A percentile compares a stretch with the other conserved stretches of the same genome.
Conservation (phyloP, 2,329 filamentous ascomycete species). For the Botrytis byssoidea region DNA sequence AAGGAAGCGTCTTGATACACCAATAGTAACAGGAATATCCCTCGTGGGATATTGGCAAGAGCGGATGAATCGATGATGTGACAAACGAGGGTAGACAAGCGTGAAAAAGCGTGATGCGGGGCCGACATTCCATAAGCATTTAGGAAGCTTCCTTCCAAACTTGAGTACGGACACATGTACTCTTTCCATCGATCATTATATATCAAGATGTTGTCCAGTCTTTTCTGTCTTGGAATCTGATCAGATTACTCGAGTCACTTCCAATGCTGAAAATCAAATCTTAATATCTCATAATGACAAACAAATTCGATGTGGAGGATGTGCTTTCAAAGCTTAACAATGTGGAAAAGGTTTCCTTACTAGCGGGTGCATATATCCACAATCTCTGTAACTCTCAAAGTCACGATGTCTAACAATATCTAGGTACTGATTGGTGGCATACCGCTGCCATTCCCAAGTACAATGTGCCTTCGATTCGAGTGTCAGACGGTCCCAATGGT, state of each 20-base stretch:
- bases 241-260: neutral
- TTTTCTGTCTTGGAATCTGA: neutral
- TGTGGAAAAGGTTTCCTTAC: constrained; percentile 53
- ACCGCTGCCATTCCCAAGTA: constrained; percentile 36
- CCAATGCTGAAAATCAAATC: neutral
- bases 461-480: constrained; percentile 38
- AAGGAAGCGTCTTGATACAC: neutral
- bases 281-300: constrained; percentile 25
- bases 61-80: neutral
- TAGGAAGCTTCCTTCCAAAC: neutral
- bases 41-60: neutral
- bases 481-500: constrained; percentile 41
- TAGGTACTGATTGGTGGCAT: constrained; percentile 40
- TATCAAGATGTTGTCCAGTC: neutral
- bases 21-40: neutral
- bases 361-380: constrained; percentile 44
- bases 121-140: neutral
- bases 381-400: neutral
- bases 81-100: neutral
- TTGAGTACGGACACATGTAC: neutral
- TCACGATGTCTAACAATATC: constrained; percentile 23
- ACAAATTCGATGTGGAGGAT: constrained; percentile 50
- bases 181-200: neutral
- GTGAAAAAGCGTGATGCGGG: neutral
- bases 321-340: constrained; percentile 54